Base-by-base conservation (phyloP, 164 flowering plant genomes). In the Echeveria elegans region DNA sequence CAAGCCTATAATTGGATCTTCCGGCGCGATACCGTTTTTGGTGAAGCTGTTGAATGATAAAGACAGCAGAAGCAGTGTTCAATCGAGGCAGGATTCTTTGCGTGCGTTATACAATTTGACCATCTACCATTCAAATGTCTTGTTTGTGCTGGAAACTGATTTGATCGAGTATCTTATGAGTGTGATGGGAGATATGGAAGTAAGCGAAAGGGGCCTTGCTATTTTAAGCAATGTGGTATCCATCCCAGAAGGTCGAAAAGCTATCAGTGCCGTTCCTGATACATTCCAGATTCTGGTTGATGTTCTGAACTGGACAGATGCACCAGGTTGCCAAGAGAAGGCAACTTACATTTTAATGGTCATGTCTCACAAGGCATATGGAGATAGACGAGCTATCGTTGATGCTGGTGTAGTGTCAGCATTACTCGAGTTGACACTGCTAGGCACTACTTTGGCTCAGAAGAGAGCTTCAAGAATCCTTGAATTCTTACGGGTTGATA, bases 391-490 rank as follows among this genome's bases (percentile, higher is more conserved):
- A 56, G 80, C 93, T 23, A 91, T 94, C 92, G 71, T 85, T 63
- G 96, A 91, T 71, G 88, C 88, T 0, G 97, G 99, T 4, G 71
- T 88, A 7, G 79, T 59, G 0, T 89, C 97, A 0, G 67, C 93
- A 1, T 75, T 89, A 78, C 93, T 94, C 0, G 99, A 94, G 64
- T 72, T 94, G 34, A 88, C 97, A 0, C 92, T 94, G 18, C 41
- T 94, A n/a, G 99, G 99, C 0, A 85, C 83, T 68, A 82, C 90
- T 58, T 81, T 94, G 70, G 90, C 99, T 5, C 99, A 94, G 77
- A 91, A 94, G 74, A 34, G 37, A 34, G 37, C 37, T 7, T 89
- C 99, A 0, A 80, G 99, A 77, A 86, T 91, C 6, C 73, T 94
- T 73, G 97, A 88, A 61, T 80, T 81, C 56, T 74, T 94, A 74